phyloP scores from a whole-genome alignment of 768 basidiomycete genomes.

The Rhodosporidiobolus odoratus region DNA sequence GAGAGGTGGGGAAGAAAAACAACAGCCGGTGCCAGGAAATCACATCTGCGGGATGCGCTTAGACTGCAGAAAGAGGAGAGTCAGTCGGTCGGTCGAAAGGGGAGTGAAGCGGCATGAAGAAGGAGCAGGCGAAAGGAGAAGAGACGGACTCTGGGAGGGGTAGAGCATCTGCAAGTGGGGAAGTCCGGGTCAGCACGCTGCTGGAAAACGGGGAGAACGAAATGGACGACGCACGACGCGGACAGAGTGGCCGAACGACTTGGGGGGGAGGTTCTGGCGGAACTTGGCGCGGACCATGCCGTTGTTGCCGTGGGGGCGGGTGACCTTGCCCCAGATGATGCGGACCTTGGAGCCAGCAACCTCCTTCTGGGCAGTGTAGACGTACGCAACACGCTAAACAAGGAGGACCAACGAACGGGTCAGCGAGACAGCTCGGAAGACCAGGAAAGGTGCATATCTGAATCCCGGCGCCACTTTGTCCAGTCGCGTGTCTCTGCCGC shows the following conservation, averaged over 20 bases:
- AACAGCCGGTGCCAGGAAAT: not conserved
- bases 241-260: conserved; percentile 85
- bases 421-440: not conserved
- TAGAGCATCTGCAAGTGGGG: conserved; percentile 69
- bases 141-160: conserved; percentile 59
- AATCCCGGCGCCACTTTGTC: too few species aligned
- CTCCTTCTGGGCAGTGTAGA: conserved; percentile 94
- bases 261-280: conserved; percentile 84
- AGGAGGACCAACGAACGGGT: conserved; percentile 18
- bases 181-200: not conserved
- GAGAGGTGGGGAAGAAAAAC: not conserved
- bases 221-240: conserved; percentile 61
- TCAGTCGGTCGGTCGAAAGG: not conserved
- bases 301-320: conserved; percentile 56
- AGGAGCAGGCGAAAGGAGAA: conserved; percentile 47
- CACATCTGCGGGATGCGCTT: not conserved
- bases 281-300: conserved; percentile 80
- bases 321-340: conserved; percentile 79
- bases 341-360: conserved; percentile 91
- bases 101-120: not conserved
- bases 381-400: conserved; percentile 82
- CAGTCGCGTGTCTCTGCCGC: too few species aligned
- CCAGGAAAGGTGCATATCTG: not conserved
- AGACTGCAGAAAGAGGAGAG: conserved; percentile 3
- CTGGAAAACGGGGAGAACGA: not conserved